A percentile compares a stretch with the other conserved stretches of the same genome.
Evolutionary conservation across 768 basidiomycete species (phyloP).

Genomic region (Neoboletus brunneissimus): DNA sequence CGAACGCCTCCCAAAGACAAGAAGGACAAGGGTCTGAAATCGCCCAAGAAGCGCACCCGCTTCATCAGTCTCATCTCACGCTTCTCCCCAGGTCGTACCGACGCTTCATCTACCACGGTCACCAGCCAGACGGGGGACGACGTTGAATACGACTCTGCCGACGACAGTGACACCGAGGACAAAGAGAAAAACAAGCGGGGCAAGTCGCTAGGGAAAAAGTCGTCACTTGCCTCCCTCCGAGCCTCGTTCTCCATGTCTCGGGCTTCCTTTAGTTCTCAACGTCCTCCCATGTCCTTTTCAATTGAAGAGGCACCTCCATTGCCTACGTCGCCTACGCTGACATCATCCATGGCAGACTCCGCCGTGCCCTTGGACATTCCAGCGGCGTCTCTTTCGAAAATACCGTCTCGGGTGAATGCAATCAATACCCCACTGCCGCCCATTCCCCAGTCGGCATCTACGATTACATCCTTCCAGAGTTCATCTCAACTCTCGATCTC

Average conservation of each 20-base stretch:
- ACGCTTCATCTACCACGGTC: slow-evolving; percentile 9
- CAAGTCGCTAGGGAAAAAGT: slow-evolving; percentile 29
- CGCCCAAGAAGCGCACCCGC: slow-evolving; percentile 30
- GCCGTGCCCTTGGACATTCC: not conserved
- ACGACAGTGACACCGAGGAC: slow-evolving; percentile 25
- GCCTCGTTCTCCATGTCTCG: slow-evolving; percentile 31
- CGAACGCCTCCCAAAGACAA: slow-evolving; percentile 17
- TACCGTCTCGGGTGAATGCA: slow-evolving; percentile 21
- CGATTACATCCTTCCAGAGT: slow-evolving; percentile 24
- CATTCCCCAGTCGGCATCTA: slow-evolving; percentile 30
- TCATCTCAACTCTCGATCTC: slow-evolving; percentile 23
- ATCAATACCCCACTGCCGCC: slow-evolving; percentile 19
- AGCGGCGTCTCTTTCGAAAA: slow-evolving; percentile 16
- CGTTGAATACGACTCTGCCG: slow-evolving; percentile 20
- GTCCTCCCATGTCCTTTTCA: slow-evolving; percentile 17
- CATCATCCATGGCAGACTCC: slow-evolving; percentile 3
- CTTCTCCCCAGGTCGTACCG: slow-evolving; percentile 29
- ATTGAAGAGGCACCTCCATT: slow-evolving; percentile 28
- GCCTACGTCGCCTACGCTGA: slow-evolving; percentile 24
- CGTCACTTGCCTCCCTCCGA: slow-evolving; percentile 30
- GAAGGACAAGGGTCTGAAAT: slow-evolving; percentile 24
- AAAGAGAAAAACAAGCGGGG: slow-evolving; percentile 10
- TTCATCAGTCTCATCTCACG: slow-evolving; percentile 34
- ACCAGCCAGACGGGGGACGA: slow-evolving; percentile 3
- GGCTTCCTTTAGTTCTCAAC: slow-evolving; percentile 28